Evolutionary conservation across 768 basidiomycete species (phyloP).

Genomic region (Boletellus emodensis): DNA sequence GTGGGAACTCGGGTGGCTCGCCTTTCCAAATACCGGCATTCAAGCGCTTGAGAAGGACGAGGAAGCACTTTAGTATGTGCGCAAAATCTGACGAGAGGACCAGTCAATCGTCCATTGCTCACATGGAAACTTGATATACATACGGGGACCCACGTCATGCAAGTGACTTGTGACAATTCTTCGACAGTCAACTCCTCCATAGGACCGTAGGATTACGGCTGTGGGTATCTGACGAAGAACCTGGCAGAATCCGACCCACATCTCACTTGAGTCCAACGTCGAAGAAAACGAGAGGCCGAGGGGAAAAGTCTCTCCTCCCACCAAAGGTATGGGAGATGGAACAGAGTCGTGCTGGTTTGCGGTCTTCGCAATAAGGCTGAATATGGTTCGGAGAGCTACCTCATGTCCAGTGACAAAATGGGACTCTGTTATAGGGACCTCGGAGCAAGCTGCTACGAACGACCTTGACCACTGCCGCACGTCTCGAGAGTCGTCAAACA

Average conservation of each 20-base stretch:
- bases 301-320: conserved; percentile 5
- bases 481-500: conserved; percentile 45
- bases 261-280: conserved; percentile 36
- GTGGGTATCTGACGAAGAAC: conserved; percentile 55
- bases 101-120: background rate
- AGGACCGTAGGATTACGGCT: conserved; percentile 34
- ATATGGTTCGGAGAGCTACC: conserved; percentile 41
- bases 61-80: conserved; percentile 54
- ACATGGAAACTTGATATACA: conserved; percentile 31
- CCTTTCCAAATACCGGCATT: conserved; percentile 61
- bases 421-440: conserved; percentile 44
- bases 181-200: conserved; percentile 41
- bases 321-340: background rate
- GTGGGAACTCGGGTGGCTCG: conserved; percentile 69
- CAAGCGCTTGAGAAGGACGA: conserved; percentile 56
- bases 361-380: conserved; percentile 20
- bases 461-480: conserved; percentile 60
- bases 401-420: conserved; percentile 48
- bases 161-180: conserved; percentile 58
- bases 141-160: conserved; percentile 57
- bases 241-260: conserved; percentile 50
- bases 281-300: conserved; percentile 24
- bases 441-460: conserved; percentile 39
- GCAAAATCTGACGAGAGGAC: conserved; percentile 48
- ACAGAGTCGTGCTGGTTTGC: background rate